Evolutionary conservation across 2,329 filamentous ascomycete species (phyloP).

Genomic region (Elsinoe necatrix): DNA sequence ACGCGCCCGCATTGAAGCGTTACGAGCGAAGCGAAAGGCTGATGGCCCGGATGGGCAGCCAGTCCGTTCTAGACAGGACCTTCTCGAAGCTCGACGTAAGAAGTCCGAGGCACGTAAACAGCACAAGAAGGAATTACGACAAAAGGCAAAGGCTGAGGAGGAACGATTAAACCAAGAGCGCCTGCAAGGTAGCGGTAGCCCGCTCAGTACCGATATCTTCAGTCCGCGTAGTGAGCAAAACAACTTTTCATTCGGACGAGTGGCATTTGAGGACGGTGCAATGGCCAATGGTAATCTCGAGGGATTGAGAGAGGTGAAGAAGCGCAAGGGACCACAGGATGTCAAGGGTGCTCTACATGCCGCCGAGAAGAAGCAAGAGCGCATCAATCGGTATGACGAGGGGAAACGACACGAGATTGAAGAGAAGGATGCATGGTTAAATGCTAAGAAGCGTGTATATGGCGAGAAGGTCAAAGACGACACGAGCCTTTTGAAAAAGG

Average conservation of each 20-base stretch:
- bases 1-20: constrained; percentile 71
- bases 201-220: constrained; percentile 40
- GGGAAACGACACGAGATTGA: constrained; percentile 77
- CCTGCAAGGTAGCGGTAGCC: constrained; percentile 51
- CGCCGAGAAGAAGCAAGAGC: constrained; percentile 76
- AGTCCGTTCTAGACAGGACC: constrained; percentile 77
- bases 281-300: constrained; percentile 63
- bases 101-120: constrained; percentile 82
- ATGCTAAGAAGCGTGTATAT: constrained; percentile 77
- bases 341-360: constrained; percentile 77
- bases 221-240: constrained; percentile 42
- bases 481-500: constrained; percentile 81
- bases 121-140: constrained; percentile 78
- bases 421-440: constrained; percentile 91
- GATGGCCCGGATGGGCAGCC: constrained; percentile 74
- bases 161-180: constrained; percentile 49
- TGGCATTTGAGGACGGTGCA: constrained; percentile 83
- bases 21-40: constrained; percentile 79
- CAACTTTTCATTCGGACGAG: constrained; percentile 80
- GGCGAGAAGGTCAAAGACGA: constrained; percentile 86
- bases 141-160: constrained; percentile 71
- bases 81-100: constrained; percentile 78
- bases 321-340: constrained; percentile 77
- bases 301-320: constrained; percentile 52
- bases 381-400: constrained; percentile 65